These are phyloP conservation scores for Yarrowia deformans DNA, from an alignment of 805 yeast genomes.

Conservation along the genomic window DNA sequence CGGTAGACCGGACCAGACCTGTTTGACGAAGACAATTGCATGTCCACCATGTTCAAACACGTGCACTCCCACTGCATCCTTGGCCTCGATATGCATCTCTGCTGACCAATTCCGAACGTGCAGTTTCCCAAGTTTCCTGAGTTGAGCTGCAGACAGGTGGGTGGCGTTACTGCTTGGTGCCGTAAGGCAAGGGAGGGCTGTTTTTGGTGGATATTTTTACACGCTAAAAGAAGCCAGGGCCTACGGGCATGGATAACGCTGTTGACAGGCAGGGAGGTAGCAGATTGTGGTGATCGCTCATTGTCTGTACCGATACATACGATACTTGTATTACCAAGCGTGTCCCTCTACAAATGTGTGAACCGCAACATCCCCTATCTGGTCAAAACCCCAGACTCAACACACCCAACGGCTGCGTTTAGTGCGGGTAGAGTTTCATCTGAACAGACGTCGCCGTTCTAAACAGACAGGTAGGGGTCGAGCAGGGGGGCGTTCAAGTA, in stretches of 20 bases:
- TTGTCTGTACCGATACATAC: no score
- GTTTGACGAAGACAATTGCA: not conserved
- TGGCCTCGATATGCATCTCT: not conserved
- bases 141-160: not conserved
- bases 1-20: no score
- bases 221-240: not conserved
- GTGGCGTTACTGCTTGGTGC: constrained; percentile 4
- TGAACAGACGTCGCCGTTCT: constrained; percentile 9
- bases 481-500: no score
- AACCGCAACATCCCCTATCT: not conserved
- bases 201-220: not conserved
- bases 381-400: constrained; percentile 29
- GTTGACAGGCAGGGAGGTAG: no score
- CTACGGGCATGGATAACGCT: not conserved
- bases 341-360: no score
- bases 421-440: constrained; percentile 31
- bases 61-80: not conserved
- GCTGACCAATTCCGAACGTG: constrained; percentile 15
- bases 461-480: not conserved
- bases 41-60: not conserved
- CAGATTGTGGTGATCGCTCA: no score
- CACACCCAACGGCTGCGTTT: constrained; percentile 31
- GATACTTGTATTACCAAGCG: no score
- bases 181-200: not conserved
- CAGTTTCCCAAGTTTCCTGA: constrained; percentile 17